Conservation (phyloP, 805 yeast species). For the Myxozyma geophila region DNA sequence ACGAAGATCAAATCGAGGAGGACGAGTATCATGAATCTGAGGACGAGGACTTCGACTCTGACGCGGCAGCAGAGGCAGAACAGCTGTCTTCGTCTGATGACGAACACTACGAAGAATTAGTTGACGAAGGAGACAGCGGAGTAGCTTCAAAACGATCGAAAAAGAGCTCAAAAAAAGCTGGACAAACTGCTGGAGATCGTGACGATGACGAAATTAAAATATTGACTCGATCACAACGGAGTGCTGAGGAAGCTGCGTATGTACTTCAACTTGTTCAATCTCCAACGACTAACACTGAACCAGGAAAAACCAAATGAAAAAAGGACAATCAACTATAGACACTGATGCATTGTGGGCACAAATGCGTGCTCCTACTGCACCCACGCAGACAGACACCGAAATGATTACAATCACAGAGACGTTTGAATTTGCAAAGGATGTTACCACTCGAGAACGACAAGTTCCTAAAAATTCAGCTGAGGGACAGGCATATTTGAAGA, state of each 20-base stretch:
- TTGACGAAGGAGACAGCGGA: conserved; percentile 24
- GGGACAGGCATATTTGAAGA: conserved; percentile 77
- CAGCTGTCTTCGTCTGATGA: conserved; percentile 18
- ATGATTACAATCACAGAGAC: conserved; percentile 72
- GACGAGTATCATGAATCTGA: conserved; percentile 40
- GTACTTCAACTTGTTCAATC: not conserved
- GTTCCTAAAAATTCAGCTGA: conserved; percentile 83
- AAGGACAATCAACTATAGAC: conserved; percentile 31
- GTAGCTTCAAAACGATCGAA: conserved; percentile 1
- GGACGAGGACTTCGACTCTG: conserved; percentile 39
- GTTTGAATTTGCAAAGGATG: conserved; percentile 89
- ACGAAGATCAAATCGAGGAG: conserved; percentile 14
- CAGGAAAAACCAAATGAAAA: conserved; percentile 5
- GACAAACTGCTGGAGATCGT: conserved; percentile 7
- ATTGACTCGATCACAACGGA: conserved; percentile 29
- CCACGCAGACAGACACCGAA: conserved; percentile 43
- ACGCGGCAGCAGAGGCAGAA: conserved; percentile 15
- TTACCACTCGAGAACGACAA: conserved; percentile 73
- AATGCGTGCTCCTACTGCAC: conserved; percentile 18
- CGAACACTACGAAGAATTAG: conserved; percentile 27
- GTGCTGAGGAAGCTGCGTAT: conserved; percentile 24
- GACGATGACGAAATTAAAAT: conserved; percentile 27
- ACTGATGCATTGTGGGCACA: conserved; percentile 37
- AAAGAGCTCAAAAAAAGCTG: not conserved
- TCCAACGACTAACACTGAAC: not conserved